Evolutionary conservation across 176 grass and related monocot species (phyloP), one percentile per base, ranked within the genome.

Genomic region (Coix lacrymajobi): DNA sequence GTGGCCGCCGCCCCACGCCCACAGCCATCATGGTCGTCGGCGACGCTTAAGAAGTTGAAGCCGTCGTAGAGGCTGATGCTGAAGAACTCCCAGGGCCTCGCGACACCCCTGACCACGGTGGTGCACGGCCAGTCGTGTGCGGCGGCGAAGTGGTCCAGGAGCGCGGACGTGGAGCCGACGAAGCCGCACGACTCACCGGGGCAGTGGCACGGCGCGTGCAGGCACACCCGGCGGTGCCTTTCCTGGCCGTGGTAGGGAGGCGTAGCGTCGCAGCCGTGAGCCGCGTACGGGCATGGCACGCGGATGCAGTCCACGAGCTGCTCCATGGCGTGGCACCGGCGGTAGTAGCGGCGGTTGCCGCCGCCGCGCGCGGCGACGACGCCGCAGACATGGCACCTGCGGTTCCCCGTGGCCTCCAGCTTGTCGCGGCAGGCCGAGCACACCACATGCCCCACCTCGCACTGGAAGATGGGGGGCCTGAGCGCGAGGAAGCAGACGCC

Each of bases 331-430:
- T 71, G 22, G 51, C 74, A 85, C 36, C 63, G 36, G 1, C 26
- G 12, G 83, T 41, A 67, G 16, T n/a, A n/a, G n/a, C n/a, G n/a
- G n/a, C n/a, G n/a, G n/a, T n/a, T n/a, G n/a, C n/a, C n/a, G n/a
- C 81, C 60, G 0, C 45, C 9, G 1, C 52, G 20, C 20, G 11
- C 19, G 60, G 4, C 0, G 6, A 16, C 10, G 31, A 16, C 10
- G 31, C 60, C 14, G 11, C 81, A 84, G 4, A 76, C 44, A 19
- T 84, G 81, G 32, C 81, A 84, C 17, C 4, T 43, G 11, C 54
- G 40, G 69, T 22, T 52, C 49, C 19, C 49, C 1, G 54, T 25
- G 54, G 20, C 54, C 54, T 58, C n/a, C 22, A 58, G 54, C 54
- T 25, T 58, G 54, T 58, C 54, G 3, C 8, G n/a, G 2, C 54